phyloP scores from a whole-genome alignment of 2,329 filamentous ascomycete genomes.

The Thielaviopsis ethacetica region DNA sequence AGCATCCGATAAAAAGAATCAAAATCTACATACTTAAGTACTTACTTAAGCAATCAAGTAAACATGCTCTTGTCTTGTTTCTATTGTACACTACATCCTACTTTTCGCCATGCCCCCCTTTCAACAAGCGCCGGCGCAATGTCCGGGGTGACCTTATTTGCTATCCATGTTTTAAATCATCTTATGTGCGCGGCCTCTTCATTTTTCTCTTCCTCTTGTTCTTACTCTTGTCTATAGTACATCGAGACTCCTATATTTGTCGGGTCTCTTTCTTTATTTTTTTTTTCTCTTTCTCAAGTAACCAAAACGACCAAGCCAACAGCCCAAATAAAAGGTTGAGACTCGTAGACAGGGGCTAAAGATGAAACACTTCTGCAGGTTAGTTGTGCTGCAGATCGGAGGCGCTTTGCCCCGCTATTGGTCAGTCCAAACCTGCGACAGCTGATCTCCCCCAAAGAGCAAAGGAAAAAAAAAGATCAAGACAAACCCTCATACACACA shows the following conservation, averaged over 20 bases:
- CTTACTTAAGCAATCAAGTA: background rate
- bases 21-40: too few species aligned
- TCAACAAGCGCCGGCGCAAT: background rate
- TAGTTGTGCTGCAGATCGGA: slow-evolving; percentile 1
- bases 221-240: too few species aligned
- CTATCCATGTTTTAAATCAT: background rate
- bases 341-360: background rate
- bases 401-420: background rate
- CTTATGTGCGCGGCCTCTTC: background rate
- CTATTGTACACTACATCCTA: too few species aligned
- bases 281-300: background rate
- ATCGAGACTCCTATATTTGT: background rate
- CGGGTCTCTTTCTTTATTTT: background rate
- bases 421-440: background rate
- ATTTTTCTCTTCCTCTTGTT: background rate
- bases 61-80: background rate
- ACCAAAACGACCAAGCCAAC: background rate
- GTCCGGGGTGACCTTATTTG: background rate
- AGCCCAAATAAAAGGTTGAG: background rate
- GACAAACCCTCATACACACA: background rate
- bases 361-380: slow-evolving; percentile 1
- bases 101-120: background rate
- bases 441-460: background rate
- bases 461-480: background rate
- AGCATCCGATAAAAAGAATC: background rate